Evolutionary conservation across 2,329 filamentous ascomycete species (phyloP), one percentile per base, ranked within the genome.

Genomic region (Pyricularia sp.): DNA sequence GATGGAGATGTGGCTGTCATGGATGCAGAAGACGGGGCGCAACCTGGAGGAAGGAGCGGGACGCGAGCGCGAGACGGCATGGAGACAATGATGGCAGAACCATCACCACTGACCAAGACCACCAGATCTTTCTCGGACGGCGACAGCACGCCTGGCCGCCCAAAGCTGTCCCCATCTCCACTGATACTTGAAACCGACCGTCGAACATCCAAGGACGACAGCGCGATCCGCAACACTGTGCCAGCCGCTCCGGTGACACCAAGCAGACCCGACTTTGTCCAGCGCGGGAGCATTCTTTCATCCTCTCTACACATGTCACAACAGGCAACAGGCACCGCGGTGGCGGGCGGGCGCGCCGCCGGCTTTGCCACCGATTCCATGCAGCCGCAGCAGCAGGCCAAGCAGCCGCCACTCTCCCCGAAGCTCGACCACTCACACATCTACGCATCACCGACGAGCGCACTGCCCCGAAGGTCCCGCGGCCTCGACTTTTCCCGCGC

Each of bases 401-500:
- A 86, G 74, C 82, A 88, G n/a, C 81, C 81, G 30, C 92, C 93
- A 73, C 84, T 94, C 70, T 97, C 93, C 2, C 93, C 94, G 20
- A 93, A 96, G 77, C 86, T 95, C 71, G 93, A 97, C 78, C 86
- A 92, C 69, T 90, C 90, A 25, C 91, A 93, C 73, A 92, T 90
- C 65, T 97, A 96, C 81, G 91, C 91, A 61, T 94, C 93, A 1
- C 93, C 94, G 2, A 90, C 92, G 30, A 96, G 94, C 68, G 91
- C 97, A 65, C 85, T 98, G 9, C 94, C 94, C 23, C 88, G 94
- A 72, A 90, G 94, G 71, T 97, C 94, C 33, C 88, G 94, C 69
- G 94, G 94, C 63, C 84, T 97, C 70, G 94, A 98, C 80, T 98
- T 97, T 78, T 94, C 94, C 59, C 87, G 94, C 73, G 94, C 94